Conservation (phyloP, 352 stramenopile species). For the Globisporangium splendens region DNA sequence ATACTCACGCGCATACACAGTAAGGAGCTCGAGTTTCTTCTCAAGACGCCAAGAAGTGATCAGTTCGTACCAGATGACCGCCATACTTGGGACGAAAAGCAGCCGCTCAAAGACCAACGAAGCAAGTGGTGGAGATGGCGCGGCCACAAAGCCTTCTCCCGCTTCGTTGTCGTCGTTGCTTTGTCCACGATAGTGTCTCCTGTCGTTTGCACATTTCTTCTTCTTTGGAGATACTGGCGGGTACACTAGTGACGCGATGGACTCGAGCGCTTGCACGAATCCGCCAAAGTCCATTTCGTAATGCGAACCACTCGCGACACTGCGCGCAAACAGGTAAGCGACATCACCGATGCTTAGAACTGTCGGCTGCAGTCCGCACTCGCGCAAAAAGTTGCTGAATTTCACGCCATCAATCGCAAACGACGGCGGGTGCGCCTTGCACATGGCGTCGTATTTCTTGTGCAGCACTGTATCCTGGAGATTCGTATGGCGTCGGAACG, state of each 20-base stretch:
- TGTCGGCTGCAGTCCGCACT: conserved; percentile 46
- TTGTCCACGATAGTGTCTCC: too few relatives aligned
- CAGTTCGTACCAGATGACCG: conserved; percentile 32
- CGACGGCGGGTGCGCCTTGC: conserved; percentile 44
- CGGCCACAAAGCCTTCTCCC: too few relatives aligned
- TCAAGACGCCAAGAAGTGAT: conserved; percentile 43
- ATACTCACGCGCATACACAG: conserved; percentile 25
- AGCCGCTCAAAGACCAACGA: conserved; percentile 46
- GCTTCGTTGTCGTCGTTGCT: too few relatives aligned
- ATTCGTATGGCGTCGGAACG: conserved; percentile 24
- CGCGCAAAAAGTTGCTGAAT: conserved; percentile 71
- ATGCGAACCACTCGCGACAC: conserved; percentile 30
- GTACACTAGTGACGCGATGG: conserved; percentile 36
- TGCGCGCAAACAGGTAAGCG: conserved; percentile 55
- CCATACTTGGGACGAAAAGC: conserved; percentile 37
- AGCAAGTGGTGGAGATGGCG: conserved; percentile 10
- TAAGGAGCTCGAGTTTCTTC: conserved; percentile 31
- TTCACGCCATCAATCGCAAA: conserved; percentile 62
- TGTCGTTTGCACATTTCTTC: not conserved
- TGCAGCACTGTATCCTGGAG: conserved; percentile 33
- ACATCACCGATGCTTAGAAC: conserved; percentile 55
- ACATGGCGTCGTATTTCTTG: conserved; percentile 40
- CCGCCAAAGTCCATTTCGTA: conserved; percentile 63
- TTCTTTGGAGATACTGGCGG: not conserved
- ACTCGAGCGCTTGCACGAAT: conserved; percentile 38